Evolutionary conservation across 306 rosid species (phyloP).

Genomic region (Canavalia gladiata): DNA sequence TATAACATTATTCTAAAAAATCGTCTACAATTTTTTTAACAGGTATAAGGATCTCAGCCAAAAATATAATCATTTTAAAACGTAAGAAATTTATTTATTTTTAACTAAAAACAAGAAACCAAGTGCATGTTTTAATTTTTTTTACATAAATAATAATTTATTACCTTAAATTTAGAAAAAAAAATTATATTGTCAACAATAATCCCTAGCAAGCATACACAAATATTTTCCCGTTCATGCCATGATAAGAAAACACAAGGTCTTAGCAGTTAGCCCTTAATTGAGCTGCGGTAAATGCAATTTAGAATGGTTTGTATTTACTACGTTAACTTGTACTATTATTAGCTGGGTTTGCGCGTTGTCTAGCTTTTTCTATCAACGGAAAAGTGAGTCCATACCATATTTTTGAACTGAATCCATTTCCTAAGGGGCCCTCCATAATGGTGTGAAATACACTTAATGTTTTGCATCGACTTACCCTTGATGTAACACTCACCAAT

Average conservation of each 20-base stretch:
- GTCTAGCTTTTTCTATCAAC: not conserved
- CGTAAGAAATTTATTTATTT: not conserved
- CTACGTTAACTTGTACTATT: not conserved
- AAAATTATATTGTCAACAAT: too few relatives aligned
- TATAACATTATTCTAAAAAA: not conserved
- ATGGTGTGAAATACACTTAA: not conserved
- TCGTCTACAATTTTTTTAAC: not conserved
- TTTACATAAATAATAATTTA: too few relatives aligned
- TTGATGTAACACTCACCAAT: not conserved
- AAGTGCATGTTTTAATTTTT: not conserved
- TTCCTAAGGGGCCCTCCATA: not conserved
- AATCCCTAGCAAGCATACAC: too few relatives aligned
- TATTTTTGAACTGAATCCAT: not conserved
- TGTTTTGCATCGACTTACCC: constrained; percentile 19
- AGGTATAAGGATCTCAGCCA: not conserved
- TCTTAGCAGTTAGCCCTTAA: not conserved
- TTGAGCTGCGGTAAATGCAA: not conserved
- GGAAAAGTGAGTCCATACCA: not conserved
- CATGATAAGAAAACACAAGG: not conserved
- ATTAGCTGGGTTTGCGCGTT: not conserved
- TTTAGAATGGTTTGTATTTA: not conserved
- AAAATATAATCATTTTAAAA: not conserved
- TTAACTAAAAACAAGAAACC: not conserved
- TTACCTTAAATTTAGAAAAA: too few relatives aligned
- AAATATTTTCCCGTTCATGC: not conserved